These are phyloP conservation scores for Pleurotus pulmonarius DNA, from an alignment of 768 basidiomycete species.

Conservation along the genomic window DNA sequence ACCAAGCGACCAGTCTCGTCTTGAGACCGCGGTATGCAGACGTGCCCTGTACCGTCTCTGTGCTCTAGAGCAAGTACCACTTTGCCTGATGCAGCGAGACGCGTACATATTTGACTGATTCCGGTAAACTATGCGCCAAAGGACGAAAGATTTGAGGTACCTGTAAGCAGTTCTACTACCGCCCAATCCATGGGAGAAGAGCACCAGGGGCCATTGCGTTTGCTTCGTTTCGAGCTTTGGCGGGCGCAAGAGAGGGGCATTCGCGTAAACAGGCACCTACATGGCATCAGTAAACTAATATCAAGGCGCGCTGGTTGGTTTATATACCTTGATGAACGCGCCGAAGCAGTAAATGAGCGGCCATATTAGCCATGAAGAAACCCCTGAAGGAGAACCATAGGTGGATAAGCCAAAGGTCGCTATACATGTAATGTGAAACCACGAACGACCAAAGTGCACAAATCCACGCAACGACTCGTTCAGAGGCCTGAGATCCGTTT, in stretches of 20 bases:
- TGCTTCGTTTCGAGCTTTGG: constrained; percentile 8
- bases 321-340: constrained; percentile 38
- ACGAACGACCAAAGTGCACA: constrained; percentile 41
- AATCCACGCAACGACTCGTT: constrained; percentile 45
- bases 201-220: constrained; percentile 68
- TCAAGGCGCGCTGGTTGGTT: no score
- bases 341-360: constrained; percentile 53
- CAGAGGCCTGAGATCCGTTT: constrained; percentile 32
- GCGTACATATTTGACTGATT: constrained; percentile 62
- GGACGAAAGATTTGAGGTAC: constrained; percentile 19
- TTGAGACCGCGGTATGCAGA: constrained; percentile 35
- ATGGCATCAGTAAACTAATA: not conserved
- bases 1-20: constrained; percentile 21
- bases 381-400: constrained; percentile 18
- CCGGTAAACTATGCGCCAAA: not conserved
- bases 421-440: constrained; percentile 2
- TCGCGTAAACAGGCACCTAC: constrained; percentile 55
- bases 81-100: constrained; percentile 72
- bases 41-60: constrained; percentile 73
- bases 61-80: constrained; percentile 84
- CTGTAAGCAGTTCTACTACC: constrained; percentile 73
- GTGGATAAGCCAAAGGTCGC: not conserved
- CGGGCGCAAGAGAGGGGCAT: constrained; percentile 50
- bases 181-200: constrained; percentile 84
- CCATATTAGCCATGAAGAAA: constrained; percentile 40